Conservation (phyloP, 805 yeast genomes). For the Yueomyces sinensis region DNA sequence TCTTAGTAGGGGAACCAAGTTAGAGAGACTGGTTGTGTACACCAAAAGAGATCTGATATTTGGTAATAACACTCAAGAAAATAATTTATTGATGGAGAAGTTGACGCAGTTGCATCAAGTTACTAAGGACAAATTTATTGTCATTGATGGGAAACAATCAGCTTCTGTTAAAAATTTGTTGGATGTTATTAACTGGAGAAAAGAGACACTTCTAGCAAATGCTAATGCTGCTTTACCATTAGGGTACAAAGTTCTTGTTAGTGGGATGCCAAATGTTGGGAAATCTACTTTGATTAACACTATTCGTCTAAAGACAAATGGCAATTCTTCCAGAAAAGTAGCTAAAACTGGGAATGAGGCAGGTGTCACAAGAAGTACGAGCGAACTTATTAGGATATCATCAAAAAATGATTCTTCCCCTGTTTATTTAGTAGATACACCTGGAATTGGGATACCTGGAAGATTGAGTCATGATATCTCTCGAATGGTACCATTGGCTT, state of each 20-base stretch:
- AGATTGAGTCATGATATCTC: constrained; percentile 31
- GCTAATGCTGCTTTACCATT: constrained; percentile 63
- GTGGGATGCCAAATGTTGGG: constrained; percentile 98
- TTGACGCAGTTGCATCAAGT: constrained; percentile 37
- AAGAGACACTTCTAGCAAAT: constrained; percentile 17
- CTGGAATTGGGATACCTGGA: constrained; percentile 77
- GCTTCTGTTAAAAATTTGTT: constrained; percentile 39
- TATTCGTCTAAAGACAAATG: constrained; percentile 29
- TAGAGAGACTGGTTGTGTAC: constrained; percentile 38
- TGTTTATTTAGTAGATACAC: constrained; percentile 72
- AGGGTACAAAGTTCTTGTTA: constrained; percentile 63
- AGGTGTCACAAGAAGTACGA: constrained; percentile 74
- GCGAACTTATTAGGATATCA: constrained; percentile 54
- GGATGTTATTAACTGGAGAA: constrained; percentile 33
- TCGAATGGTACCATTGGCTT: constrained; percentile 60
- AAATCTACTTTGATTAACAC: constrained; percentile 79
- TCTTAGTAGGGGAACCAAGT: constrained; percentile 29
- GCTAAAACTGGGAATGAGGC: constrained; percentile 81
- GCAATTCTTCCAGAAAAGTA: constrained; percentile 37
- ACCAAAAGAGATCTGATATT: constrained; percentile 57
- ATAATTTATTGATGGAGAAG: constrained; percentile 7
- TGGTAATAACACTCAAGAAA: constrained; percentile 5
- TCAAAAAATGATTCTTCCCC: constrained; percentile 23
- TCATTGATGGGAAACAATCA: constrained; percentile 44
- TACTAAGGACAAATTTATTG: constrained; percentile 31